Evolutionary conservation across 495 filamentous ascomycete species (phyloP), one percentile per base, ranked within the genome.

Genomic region (Recurvomyces mirabilis): DNA sequence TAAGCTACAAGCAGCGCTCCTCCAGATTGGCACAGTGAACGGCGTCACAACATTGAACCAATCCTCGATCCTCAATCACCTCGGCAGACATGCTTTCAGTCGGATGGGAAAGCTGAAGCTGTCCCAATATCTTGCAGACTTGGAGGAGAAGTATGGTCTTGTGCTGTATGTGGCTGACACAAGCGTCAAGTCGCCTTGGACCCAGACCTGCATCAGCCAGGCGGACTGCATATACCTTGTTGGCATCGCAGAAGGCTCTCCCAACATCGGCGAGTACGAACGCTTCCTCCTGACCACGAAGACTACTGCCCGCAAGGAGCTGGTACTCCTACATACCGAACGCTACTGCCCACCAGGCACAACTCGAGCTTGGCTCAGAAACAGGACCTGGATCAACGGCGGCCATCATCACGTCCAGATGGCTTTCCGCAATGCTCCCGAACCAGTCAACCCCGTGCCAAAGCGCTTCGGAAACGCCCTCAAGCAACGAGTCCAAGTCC

Each of bases 341-440:
- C 74, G 93, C 26, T 95, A 89, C 60, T 93, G 82, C 44, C 71
- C 73, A 1, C 77, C 85, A 17, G 91, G 91, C 0, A 56, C 93
- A 19, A 94, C 89, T 0, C 70, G 91, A 28, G 73, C 75, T 34
- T 98, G 91, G 91, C 69, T 98, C 17, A 80, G 85, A 54, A 94
- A 94, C 57, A 80, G 91, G 0, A 74, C 93, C 43, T 98, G 91
- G 91, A 86, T 98, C 54, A 98, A 95, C 54, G 91, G 91, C n/a
- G 86, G 91, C 29, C 93, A 98, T 60, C 89, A 94, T 57, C 91
- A 98, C 55, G 82, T 98, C 19, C 91, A 98, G 57, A 95, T 98
- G 91, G 71, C 83, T 1, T 93, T 88, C 63, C 78, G 80, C 26
- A 72, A 79, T n/a, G 78, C 79, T 21, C 65, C 79, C 4, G 79